Evolutionary conservation across 805 yeast genomes (phyloP).

Genomic region (Wickerhamomyces bovis): DNA sequence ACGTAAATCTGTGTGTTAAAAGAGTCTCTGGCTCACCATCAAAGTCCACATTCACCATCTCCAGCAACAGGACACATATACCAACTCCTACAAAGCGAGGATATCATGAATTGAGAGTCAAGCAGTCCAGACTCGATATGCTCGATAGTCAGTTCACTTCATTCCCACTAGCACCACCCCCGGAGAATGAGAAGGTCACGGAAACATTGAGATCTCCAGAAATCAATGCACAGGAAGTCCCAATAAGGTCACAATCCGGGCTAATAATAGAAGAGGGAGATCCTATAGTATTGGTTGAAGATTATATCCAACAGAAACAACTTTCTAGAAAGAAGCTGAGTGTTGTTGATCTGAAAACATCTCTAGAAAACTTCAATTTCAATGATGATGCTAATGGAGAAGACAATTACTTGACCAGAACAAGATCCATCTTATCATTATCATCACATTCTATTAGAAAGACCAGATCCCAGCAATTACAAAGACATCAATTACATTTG

Average conservation of each 20-base stretch:
- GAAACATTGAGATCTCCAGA: constrained; percentile 12
- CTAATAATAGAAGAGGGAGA: constrained; percentile 19
- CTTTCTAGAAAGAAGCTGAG: constrained; percentile 25
- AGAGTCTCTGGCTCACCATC: background rate
- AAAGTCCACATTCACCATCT: background rate
- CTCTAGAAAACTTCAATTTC: constrained; percentile 14
- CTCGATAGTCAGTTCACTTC: constrained; percentile 34
- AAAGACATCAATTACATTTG: constrained; percentile 11
- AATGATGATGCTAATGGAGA: background rate
- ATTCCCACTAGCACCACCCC: constrained; percentile 30
- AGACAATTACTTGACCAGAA: background rate
- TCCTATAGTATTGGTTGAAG: constrained; percentile 46
- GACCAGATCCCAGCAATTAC: background rate
- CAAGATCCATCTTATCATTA: background rate
- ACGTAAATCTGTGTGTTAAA: background rate
- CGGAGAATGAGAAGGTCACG: constrained; percentile 10
- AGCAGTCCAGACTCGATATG: constrained; percentile 31
- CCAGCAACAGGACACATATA: background rate
- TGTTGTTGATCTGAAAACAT: constrained; percentile 28
- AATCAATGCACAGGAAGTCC: constrained; percentile 11
- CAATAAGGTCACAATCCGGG: constrained; percentile 10
- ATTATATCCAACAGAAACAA: constrained; percentile 36
- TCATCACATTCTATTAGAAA: background rate
- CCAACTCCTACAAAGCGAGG: background rate
- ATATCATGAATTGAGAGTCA: background rate